Percentiles rank a stretch among this genome's conserved stretches.
Evolutionary conservation across 352 stramenopile species (phyloP).

Genomic region (Pythium inflatum): DNA sequence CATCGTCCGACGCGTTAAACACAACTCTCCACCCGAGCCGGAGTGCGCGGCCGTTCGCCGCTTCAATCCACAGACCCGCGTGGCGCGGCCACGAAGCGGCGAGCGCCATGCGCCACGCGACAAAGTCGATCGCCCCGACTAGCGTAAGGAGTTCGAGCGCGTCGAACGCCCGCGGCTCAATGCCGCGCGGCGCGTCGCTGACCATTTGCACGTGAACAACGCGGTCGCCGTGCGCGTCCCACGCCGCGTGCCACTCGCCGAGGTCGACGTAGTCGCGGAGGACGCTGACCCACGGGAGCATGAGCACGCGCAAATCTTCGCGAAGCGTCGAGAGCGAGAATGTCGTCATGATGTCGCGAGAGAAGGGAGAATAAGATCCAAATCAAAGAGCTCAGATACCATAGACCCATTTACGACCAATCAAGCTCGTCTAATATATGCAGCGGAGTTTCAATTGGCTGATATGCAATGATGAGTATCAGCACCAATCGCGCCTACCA

Average conservation of each 20-base stretch:
- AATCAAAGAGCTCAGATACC: no score
- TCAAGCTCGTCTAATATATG: no score
- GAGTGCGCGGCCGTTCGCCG: conserved; percentile 5
- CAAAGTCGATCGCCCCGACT: conserved; percentile 21
- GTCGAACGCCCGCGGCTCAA: conserved; percentile 22
- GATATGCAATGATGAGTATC: no score
- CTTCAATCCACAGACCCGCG: conserved; percentile 14
- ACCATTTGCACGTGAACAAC: conserved; percentile 17
- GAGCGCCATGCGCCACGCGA: conserved; percentile 1
- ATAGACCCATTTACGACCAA: no score
- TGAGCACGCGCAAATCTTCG: conserved; percentile 15
- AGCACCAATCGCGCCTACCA: no score
- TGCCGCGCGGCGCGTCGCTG: conserved; percentile 7
- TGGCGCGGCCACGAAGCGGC: conserved; percentile 2
- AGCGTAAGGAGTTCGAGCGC: conserved; percentile 23
- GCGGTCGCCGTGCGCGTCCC: conserved; percentile 13
- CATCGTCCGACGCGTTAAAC: not conserved
- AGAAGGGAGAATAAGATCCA: not conserved
- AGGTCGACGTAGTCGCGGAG: conserved; percentile 23
- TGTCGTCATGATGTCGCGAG: not conserved
- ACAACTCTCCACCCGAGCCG: conserved; percentile 15
- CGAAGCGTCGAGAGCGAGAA: no score
- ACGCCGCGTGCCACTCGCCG: conserved; percentile 15
- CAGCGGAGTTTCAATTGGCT: no score
- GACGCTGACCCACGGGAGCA: conserved; percentile 23